Percentiles rank a stretch among this genome's conserved stretches.
Conservation (phyloP, 345 rosid species). For the Salix purpurea region DNA sequence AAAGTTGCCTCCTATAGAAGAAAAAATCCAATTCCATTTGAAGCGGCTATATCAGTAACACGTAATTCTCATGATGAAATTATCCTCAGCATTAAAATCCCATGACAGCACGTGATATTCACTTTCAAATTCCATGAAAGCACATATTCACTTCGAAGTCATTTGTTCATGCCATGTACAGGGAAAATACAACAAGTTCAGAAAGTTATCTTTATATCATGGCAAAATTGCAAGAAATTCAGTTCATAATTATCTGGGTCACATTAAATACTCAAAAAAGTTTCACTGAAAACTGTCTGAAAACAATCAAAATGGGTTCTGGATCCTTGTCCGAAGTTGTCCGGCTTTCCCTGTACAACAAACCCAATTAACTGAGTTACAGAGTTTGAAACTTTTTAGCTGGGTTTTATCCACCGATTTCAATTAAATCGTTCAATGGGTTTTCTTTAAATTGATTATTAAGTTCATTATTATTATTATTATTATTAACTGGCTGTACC, state of each 20-base stretch:
- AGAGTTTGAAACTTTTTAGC: background rate
- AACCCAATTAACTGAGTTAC: slow-evolving; percentile 13
- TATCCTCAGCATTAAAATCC: background rate
- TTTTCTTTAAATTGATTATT: background rate
- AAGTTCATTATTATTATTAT: slow-evolving; percentile 4
- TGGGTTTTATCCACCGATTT: background rate
- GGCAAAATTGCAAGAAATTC: slow-evolving; percentile 7
- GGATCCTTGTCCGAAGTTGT: slow-evolving; percentile 27
- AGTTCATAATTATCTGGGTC: slow-evolving; percentile 1
- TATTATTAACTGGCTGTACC: slow-evolving; percentile 50
- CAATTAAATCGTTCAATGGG: background rate
- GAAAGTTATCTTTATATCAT: slow-evolving; percentile 8
- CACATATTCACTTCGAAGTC: background rate
- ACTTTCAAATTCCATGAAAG: background rate
- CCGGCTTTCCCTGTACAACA: slow-evolving; percentile 32
- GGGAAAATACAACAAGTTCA: slow-evolving; percentile 1
- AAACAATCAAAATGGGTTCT: slow-evolving; percentile 19
- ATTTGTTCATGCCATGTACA: background rate
- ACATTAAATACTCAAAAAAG: background rate
- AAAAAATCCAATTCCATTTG: background rate
- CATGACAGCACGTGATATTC: background rate
- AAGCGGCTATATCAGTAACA: background rate
- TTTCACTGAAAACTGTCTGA: slow-evolving; percentile 14
- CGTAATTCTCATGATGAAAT: background rate
- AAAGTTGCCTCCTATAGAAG: background rate